Conservation (phyloP, 2,329 filamentous ascomycete genomes). For the Ascochyta fabae region DNA sequence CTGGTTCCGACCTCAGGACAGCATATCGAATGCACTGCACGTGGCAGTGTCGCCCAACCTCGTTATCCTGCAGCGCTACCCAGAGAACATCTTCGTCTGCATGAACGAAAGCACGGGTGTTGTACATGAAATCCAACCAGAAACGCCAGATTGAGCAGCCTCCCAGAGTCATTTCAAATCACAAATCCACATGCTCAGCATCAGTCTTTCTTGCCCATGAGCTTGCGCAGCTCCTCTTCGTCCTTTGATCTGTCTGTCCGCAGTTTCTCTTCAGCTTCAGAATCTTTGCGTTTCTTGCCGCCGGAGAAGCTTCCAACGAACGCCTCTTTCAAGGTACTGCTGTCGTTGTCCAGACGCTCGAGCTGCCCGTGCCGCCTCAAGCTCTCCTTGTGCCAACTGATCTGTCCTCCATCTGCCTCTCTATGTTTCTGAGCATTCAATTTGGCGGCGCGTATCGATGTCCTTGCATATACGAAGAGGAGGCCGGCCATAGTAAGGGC, state of each 20-base stretch:
- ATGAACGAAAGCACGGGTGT: background rate
- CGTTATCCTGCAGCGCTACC: background rate
- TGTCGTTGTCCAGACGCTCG: conserved; percentile 52
- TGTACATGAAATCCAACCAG: background rate
- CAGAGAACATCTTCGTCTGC: background rate
- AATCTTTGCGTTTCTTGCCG: conserved; percentile 37
- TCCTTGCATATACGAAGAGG: conserved; percentile 67
- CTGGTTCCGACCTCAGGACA: background rate
- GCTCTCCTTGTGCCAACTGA: conserved; percentile 62
- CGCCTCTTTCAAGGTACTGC: conserved; percentile 41
- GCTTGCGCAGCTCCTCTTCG: conserved; percentile 48
- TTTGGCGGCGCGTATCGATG: conserved; percentile 70
- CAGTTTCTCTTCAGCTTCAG: conserved; percentile 33
- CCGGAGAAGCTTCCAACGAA: conserved; percentile 39
- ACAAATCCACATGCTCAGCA: background rate
- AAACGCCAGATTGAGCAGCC: background rate
- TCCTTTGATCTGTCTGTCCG: conserved; percentile 43
- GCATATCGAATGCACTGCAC: conserved; percentile 8
- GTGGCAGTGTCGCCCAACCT: conserved; percentile 1
- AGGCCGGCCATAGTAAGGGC: conserved; percentile 67
- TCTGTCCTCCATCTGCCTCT: conserved; percentile 64
- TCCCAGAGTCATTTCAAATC: background rate
- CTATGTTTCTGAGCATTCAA: conserved; percentile 67
- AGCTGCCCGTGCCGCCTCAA: conserved; percentile 59
- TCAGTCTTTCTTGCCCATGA: conserved; percentile 45